phyloP scores from a whole-genome alignment of 495 filamentous ascomycete genomes.

The Parmelia sp. region DNA sequence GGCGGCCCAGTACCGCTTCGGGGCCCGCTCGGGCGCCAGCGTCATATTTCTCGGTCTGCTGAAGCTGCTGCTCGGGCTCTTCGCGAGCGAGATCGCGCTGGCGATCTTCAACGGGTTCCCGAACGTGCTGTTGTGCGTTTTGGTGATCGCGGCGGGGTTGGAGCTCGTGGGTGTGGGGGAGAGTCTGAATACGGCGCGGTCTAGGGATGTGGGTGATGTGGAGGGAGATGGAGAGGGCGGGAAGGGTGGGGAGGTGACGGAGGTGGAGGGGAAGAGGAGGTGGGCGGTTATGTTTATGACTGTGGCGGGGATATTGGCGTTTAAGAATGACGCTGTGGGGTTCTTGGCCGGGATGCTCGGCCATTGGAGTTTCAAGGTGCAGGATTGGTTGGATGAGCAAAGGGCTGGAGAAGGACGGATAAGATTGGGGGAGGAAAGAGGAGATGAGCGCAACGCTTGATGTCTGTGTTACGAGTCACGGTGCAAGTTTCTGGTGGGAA shows the following conservation, averaged over 20 bases:
- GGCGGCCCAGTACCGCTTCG: conserved; percentile 74
- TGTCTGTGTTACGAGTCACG: neutral
- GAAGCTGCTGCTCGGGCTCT: conserved; percentile 68
- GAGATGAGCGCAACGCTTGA: conserved; percentile 1
- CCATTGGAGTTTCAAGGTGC: conserved; percentile 48
- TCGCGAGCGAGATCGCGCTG: conserved; percentile 64
- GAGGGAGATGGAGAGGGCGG: conserved; percentile 16
- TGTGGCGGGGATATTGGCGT: conserved; percentile 71
- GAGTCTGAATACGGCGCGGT: conserved; percentile 63
- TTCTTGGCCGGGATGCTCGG: conserved; percentile 76
- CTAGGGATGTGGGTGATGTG: conserved; percentile 48
- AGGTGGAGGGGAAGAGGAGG: conserved; percentile 58
- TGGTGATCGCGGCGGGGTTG: conserved; percentile 83
- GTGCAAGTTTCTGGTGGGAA: neutral
- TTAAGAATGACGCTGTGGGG: conserved; percentile 80
- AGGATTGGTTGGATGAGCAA: conserved; percentile 18
- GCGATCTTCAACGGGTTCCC: conserved; percentile 66
- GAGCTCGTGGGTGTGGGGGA: conserved; percentile 81
- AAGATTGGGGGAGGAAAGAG: neutral
- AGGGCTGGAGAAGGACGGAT: conserved; percentile 4
- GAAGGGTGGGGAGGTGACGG: conserved; percentile 40
- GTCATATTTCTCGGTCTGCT: conserved; percentile 70
- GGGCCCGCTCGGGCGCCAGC: conserved; percentile 77
- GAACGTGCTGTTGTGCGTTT: conserved; percentile 65
- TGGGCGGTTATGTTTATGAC: conserved; percentile 89